phyloP scores from a whole-genome alignment of 2,329 filamentous ascomycete species.

The Phialemonium atrogriseum region DNA sequence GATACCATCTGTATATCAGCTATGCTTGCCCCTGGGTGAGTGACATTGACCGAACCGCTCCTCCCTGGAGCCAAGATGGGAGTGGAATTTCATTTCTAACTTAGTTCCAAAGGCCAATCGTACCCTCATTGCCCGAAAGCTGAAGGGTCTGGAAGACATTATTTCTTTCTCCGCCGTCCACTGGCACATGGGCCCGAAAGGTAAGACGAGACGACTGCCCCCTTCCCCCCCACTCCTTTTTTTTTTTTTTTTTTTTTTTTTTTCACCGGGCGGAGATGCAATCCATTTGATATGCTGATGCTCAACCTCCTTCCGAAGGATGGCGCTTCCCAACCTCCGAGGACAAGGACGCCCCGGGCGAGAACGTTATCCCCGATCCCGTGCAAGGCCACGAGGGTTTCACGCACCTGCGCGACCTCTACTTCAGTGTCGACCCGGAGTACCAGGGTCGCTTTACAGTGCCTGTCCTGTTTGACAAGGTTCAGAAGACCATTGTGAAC shows the following conservation, averaged over 20 bases:
- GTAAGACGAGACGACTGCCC: constrained; percentile 15
- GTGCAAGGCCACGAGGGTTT: constrained; percentile 62
- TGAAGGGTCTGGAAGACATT: constrained; percentile 87
- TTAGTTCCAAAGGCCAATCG: constrained; percentile 55
- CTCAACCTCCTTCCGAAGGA: constrained; percentile 34
- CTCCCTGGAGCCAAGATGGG: neutral
- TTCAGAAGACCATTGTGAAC: constrained; percentile 68
- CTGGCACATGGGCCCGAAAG: constrained; percentile 69
- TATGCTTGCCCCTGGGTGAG: constrained; percentile 85
- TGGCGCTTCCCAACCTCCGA: constrained; percentile 74
- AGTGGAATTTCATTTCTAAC: neutral
- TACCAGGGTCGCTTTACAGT: constrained; percentile 81
- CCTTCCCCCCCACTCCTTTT: too few species aligned
- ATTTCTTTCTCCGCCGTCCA: constrained; percentile 77
- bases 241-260: too few species aligned
- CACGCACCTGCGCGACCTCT: constrained; percentile 66
- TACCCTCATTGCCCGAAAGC: constrained; percentile 74
- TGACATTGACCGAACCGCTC: constrained; percentile 4
- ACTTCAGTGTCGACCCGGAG: constrained; percentile 64
- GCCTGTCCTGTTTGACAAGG: constrained; percentile 76
- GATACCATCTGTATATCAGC: constrained; percentile 92
- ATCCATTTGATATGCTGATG: too few species aligned
- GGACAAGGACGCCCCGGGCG: constrained; percentile 44
- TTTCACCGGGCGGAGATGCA: too few species aligned
- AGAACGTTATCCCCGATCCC: constrained; percentile 59